Evolutionary conservation across 768 basidiomycete species (phyloP), one percentile per base, ranked within the genome.

Genomic region (Tylopilus sp.): DNA sequence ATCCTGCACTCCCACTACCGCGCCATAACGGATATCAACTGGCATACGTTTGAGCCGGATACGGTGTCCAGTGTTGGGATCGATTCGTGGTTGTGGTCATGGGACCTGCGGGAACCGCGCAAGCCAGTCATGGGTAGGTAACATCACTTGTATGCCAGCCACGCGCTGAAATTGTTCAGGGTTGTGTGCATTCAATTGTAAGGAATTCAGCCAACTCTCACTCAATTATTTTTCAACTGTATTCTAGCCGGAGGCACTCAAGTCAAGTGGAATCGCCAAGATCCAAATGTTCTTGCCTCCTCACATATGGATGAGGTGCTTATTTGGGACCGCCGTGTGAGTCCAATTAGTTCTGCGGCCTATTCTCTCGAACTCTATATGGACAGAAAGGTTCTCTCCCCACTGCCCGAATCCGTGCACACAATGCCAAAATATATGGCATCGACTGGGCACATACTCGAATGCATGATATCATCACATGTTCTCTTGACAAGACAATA

Each of bases 21-120:
- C 40, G 93, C 94, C 5, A 94, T 99, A 48, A 98, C 97, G 3
- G 97, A 99, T 63, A 91, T 98, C 63, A 98, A 99, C 64, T 99
- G 95, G 95, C 91, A 93, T 61, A 86, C 87, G 0, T 79, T 79
- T 4, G 86, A 94, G 59, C 87, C 88, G 5, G 84, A 97, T 51
- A 75, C 84, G 12, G 88, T 98, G 17, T 86, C 88, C 2, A 95
- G 94, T 42, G 92, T 88, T 0, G 88, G 91, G 0, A 88, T 99
- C 45, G 97, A 99, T 64, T 86, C 94, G 0, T 97, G 95, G 84
- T 69, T 98, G 18, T 90, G 91, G 85, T 83, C 85, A 13, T 99
- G 95, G 95, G 97, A 98, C 67, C 62, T 99, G 21, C 76, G 91
- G 39, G 76, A 75, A 18, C 73, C 80, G 3, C 73, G 83, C 11